Evolutionary conservation across 2,329 filamentous ascomycete species (phyloP).

Genomic region (Cercospora sojina): DNA sequence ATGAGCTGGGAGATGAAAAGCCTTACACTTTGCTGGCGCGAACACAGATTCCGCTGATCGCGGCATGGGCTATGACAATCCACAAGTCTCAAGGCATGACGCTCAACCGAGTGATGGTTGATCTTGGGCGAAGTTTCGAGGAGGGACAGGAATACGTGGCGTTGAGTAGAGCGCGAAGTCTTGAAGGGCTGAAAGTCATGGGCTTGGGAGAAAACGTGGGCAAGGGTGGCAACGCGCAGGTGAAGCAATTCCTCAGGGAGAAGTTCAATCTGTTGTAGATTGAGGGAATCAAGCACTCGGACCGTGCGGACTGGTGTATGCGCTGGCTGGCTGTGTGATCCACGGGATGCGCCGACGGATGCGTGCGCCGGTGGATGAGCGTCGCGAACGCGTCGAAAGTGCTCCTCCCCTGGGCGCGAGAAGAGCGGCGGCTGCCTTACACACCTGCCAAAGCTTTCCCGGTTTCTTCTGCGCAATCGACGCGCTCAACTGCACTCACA

Average conservation of each 20-base stretch:
- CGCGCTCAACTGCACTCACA: not conserved
- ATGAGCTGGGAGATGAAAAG: conserved; percentile 47
- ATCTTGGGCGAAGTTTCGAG: conserved; percentile 55
- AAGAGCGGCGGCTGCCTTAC: not conserved
- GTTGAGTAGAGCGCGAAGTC: conserved; percentile 56
- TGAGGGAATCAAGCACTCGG: too few relatives aligned
- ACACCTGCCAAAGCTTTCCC: not conserved
- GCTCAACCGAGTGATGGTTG: conserved; percentile 57
- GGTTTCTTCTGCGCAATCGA: not conserved
- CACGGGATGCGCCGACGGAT: too few relatives aligned
- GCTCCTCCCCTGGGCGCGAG: not conserved
- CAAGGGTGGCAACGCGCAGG: conserved; percentile 25
- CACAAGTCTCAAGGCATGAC: conserved; percentile 66
- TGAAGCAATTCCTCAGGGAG: conserved; percentile 23
- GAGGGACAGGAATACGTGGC: conserved; percentile 63
- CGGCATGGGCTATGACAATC: conserved; percentile 63
- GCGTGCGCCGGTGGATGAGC: too few relatives aligned
- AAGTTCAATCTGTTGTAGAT: conserved; percentile 15
- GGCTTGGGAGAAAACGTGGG: conserved; percentile 19
- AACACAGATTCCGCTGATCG: conserved; percentile 60
- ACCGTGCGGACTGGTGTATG: not conserved
- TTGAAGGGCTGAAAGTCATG: conserved; percentile 51
- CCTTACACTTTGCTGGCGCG: conserved; percentile 54
- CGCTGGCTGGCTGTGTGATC: too few relatives aligned
- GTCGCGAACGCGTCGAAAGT: not conserved